Evolutionary conservation across 225 moss, liverwort and hornwort genomes (phyloP), one percentile per base, ranked within the genome.

Genomic region (Pseudisothecium myosuroides): DNA sequence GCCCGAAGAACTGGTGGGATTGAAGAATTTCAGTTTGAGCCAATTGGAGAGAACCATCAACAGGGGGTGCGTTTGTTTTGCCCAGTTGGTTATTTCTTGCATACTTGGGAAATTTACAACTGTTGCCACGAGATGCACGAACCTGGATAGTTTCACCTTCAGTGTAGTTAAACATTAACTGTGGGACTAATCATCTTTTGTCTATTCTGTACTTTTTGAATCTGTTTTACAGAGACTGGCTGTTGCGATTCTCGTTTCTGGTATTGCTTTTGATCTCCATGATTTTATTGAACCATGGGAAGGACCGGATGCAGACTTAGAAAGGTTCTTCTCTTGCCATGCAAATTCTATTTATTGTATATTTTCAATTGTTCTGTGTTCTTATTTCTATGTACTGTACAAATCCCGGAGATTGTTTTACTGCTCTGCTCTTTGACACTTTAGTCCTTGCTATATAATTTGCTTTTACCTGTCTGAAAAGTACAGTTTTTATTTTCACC

Each of bases 1-100:
- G 98, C 98, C 73, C 93, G 98, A 90, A 91, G 98, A 88, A 97
- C 96, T 91, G 97, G 97, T 84, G 98, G 98, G 49, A 94, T 99
- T 61, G 94, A 96, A 83, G 98, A 99, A 93, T 99, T 99, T 82
- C 92, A 94, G 86, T 99, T 99, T 88, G 88, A 95, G 85, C 96
- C 94, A 80, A 94, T 99, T 28, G 98, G 98, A 88, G 95, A 95
- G 21, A 97, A 97, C 76, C 98, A 99, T 91, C 98, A 97, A 87
- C 98, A 99, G 88, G 98, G 98, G 92, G 97, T 97, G 93, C 68
- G 95, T 91, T 78, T 82, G 19, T 76, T 67, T 72, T 84, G 50
- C 65, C 26, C 50, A 56, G 39, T 61, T 83, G 49, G 31, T 64
- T 81, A 36, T 86, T 88, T 87, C 79, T 88, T 82, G 81, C 83